A percentile compares a stretch with the other conserved stretches of the same genome.
Evolutionary conservation across 2,329 filamentous ascomycete genomes (phyloP).

Genomic region (Talaromyces amestolkiae): DNA sequence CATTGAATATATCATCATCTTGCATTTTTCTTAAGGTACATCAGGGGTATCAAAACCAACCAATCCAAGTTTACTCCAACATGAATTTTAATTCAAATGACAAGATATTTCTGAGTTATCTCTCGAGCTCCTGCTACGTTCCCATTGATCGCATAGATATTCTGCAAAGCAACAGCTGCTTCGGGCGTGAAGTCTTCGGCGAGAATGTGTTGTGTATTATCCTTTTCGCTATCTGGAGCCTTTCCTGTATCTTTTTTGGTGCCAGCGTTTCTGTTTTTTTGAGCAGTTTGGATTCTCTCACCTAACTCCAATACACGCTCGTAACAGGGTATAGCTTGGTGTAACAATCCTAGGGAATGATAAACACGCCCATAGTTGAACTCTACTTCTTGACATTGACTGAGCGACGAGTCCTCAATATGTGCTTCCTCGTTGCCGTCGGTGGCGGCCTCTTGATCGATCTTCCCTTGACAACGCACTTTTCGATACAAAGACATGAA

Average conservation of each 20-base stretch:
- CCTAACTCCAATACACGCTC: constrained; percentile 55
- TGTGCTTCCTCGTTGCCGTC: background rate
- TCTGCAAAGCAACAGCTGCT: constrained; percentile 72
- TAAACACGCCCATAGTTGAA: constrained; percentile 77
- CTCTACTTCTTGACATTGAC: constrained; percentile 69
- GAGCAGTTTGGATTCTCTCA: constrained; percentile 38
- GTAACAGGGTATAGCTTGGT: constrained; percentile 73
- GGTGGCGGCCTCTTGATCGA: background rate
- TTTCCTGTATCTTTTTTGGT: background rate
- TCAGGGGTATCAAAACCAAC: constrained; percentile 1
- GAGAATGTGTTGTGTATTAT: constrained; percentile 20
- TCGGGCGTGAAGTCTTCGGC: constrained; percentile 64
- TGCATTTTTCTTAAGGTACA: background rate
- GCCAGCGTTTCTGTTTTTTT: background rate
- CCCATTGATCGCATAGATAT: constrained; percentile 63
- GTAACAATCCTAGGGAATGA: constrained; percentile 69
- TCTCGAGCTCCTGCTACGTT: constrained; percentile 60
- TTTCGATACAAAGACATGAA: constrained; percentile 76
- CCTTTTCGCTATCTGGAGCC: background rate
- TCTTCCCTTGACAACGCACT: constrained; percentile 47
- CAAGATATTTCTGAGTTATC: constrained; percentile 61
- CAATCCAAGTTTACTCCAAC: background rate
- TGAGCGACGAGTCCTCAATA: constrained; percentile 32
- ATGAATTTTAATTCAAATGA: constrained; percentile 38
- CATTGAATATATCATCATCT: background rate